Base-by-base conservation (phyloP, 768 basidiomycete species). In the Kwoniella sp. region DNA sequence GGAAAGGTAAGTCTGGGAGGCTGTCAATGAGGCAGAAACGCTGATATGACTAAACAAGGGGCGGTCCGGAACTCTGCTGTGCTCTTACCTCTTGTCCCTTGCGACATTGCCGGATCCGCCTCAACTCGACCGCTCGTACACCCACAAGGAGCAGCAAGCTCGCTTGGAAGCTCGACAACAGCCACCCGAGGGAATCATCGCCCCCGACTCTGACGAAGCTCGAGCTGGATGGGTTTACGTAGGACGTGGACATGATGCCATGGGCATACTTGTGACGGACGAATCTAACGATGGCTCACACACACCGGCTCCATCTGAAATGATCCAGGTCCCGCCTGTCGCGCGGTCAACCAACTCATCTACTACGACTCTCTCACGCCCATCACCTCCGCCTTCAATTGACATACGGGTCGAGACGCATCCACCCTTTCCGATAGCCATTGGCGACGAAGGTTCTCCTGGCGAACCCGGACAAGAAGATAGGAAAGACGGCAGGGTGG, bases 21-120 rank as follows among this genome's bases (percentile, higher is more conserved):
- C 12, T 0, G 48, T 50, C 42, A 12, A 22, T 36, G 15, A 15
- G 46, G n/a, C 32, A 17, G 10, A 28, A 3, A 5, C 14, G 37
- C 37, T n/a, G n/a, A n/a, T n/a, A n/a, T n/a, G n/a, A n/a, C n/a
- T n/a, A n/a, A n/a, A n/a, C n/a, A 86, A 91, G 71, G 88, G 88
- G 12, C 79, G 89, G 46, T 89, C 88, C 0, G 89, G 89, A 8
- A 89, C 86, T 0, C 80, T 91, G 57, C 86, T 88, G 0, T 89
- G 89, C 69, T 79, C 87, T 9, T 88, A 89, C 70, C 78, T 92
- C 2, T 80, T 92, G 12, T 79, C 86, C 0, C 75, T 82, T 2
- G 78, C 79, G 19, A 75, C 75, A 33, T 53, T 72, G 1, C 80
- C 82, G 7, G 75, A 76, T 3, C 76, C 82, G 4, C 80, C 81